These are phyloP conservation scores for Buddleja alternifolia DNA, from an alignment of 257 asterid species.

Conservation along the genomic window DNA sequence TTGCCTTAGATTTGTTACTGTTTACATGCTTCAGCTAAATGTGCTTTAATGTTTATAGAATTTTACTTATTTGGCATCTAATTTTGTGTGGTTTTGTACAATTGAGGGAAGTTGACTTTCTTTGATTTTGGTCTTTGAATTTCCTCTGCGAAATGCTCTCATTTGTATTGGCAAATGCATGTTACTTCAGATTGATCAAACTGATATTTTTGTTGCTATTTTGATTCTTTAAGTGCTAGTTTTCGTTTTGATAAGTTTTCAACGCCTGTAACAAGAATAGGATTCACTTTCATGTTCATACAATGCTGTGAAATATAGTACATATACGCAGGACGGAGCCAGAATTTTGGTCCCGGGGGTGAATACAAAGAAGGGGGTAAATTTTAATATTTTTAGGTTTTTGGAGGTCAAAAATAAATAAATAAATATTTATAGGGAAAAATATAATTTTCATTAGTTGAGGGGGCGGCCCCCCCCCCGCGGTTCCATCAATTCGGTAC, in stretches of 20 bases:
- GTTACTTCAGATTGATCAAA: conserved; percentile 5
- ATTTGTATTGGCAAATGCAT: not conserved
- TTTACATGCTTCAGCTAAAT: conserved; percentile 3
- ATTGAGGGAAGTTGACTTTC: conserved; percentile 30
- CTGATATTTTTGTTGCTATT: not conserved
- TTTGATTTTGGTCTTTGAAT: not conserved
- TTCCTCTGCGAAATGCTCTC: not conserved
- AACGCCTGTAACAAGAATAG: not conserved
- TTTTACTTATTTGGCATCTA: not conserved
- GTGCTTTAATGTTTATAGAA: not conserved
- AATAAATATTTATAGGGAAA: too few species aligned
- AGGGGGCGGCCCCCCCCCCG: too few species aligned
- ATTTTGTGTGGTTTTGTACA: not conserved
- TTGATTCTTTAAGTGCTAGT: not conserved
- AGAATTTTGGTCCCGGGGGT: too few species aligned
- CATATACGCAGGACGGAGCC: not conserved
- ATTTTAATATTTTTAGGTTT: too few species aligned
- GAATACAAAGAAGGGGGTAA: too few species aligned
- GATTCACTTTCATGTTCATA: conserved; percentile 10
- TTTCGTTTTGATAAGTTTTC: not conserved
- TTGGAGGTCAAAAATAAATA: too few species aligned
- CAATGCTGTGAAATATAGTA: not conserved
- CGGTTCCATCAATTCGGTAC: too few species aligned
- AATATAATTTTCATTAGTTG: too few species aligned
- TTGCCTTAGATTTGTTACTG: not conserved